Evolutionary conservation across 352 stramenopile genomes (phyloP).

Genomic region (Phytopythium litorale): DNA sequence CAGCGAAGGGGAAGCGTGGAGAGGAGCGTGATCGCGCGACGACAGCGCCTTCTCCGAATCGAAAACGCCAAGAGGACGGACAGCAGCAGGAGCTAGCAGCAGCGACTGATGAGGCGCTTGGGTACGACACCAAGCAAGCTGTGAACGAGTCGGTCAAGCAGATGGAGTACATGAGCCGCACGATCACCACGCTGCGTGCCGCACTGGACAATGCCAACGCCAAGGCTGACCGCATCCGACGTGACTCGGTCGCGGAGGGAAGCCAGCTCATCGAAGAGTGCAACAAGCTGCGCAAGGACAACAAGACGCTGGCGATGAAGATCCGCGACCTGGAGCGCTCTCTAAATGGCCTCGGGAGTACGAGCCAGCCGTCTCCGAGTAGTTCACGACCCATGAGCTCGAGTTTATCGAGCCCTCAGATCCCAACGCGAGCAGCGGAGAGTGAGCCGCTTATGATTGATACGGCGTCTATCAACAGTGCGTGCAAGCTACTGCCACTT

Average conservation of each 20-base stretch:
- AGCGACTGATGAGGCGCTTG: slow-evolving; percentile 40
- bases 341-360: slow-evolving; percentile 3
- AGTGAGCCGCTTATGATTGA: slow-evolving; percentile 14
- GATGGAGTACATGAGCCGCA: slow-evolving; percentile 80
- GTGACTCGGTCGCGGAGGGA: slow-evolving; percentile 71
- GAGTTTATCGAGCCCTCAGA: slow-evolving; percentile 34
- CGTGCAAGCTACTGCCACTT: slow-evolving; percentile 22
- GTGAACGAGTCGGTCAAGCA: slow-evolving; percentile 76
- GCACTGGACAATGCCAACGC: slow-evolving; percentile 67
- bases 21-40: not conserved
- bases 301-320: slow-evolving; percentile 58
- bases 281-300: slow-evolving; percentile 73
- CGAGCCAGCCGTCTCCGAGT: not conserved
- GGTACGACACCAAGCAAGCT: slow-evolving; percentile 72
- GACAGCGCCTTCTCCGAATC: slow-evolving; percentile 4
- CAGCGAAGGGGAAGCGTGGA: not conserved
- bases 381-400: slow-evolving; percentile 10
- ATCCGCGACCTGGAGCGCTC: slow-evolving; percentile 58
- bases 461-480: slow-evolving; percentile 4
- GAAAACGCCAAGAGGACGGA: not conserved
- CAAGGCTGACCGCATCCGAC: slow-evolving; percentile 59
- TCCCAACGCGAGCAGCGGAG: slow-evolving; percentile 17
- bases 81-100: not conserved
- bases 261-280: slow-evolving; percentile 79
- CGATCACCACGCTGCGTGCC: slow-evolving; percentile 53